These are phyloP conservation scores for Russula brevipes DNA, from an alignment of 768 basidiomycete species.

Conservation along the genomic window DNA sequence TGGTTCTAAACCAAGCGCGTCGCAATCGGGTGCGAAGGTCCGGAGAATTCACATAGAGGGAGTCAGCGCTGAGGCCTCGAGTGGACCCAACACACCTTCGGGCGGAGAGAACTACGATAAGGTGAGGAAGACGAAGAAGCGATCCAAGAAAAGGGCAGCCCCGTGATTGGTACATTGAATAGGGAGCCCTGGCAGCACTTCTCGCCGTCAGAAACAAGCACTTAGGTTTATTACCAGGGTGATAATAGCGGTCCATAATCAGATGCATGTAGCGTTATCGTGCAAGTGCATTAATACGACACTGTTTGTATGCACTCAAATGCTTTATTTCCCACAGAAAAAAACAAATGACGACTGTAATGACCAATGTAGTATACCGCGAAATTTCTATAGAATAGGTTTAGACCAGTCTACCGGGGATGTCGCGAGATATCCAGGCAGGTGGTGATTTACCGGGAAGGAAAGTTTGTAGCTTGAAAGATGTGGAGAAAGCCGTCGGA, in stretches of 20 bases:
- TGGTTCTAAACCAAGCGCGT: background rate
- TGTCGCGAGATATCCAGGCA: no score
- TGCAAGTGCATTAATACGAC: no score
- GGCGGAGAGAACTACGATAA: background rate
- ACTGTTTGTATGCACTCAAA: no score
- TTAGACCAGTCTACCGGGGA: no score
- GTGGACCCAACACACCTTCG: constrained; percentile 13
- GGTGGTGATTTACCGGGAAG: no score
- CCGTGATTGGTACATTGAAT: constrained; percentile 6
- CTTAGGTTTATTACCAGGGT: background rate
- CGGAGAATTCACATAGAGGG: background rate
- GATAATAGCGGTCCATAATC: background rate
- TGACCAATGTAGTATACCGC: no score
- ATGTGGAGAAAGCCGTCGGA: no score
- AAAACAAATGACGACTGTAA: no score
- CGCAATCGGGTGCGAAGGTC: background rate
- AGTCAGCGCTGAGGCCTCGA: background rate
- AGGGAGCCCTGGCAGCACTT: background rate
- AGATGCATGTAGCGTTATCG: no score
- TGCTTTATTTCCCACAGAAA: no score
- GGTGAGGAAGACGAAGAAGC: constrained; percentile 3
- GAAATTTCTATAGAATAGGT: no score
- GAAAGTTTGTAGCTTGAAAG: no score
- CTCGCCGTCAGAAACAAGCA: background rate
- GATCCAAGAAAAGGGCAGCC: constrained; percentile 18